These are phyloP conservation scores for Fraxinus greggii DNA, from an alignment of 305 asterid species.

Conservation along the genomic window DNA sequence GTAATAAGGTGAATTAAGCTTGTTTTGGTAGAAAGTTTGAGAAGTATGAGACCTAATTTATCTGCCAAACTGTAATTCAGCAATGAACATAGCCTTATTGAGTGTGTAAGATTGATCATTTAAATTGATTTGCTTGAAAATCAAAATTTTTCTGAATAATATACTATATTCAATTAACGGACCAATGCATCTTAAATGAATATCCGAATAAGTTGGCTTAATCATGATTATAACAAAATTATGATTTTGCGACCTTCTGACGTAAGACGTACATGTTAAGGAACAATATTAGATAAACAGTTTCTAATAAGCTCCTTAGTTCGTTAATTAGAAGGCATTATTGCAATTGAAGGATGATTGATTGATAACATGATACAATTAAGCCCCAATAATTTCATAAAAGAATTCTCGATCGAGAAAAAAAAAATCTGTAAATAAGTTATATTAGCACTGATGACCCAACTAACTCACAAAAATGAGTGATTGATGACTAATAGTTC, in stretches of 20 bases:
- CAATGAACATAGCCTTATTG: neutral
- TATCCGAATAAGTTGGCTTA: neutral
- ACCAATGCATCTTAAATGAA: neutral
- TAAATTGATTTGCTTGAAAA: neutral
- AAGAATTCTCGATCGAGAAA: neutral
- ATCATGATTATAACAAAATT: constrained; percentile 1
- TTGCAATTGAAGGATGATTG: neutral
- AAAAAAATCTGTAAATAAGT: neutral
- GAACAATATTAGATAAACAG: neutral
- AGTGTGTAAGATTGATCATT: neutral
- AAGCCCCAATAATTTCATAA: neutral
- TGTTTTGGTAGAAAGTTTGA: neutral
- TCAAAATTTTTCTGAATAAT: neutral
- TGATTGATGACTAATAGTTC: too few relatives aligned
- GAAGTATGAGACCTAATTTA: neutral
- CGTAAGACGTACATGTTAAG: neutral
- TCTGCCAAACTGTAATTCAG: neutral
- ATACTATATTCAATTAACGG: neutral
- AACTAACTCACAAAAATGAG: too few relatives aligned
- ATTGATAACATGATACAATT: neutral
- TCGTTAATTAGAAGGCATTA: neutral
- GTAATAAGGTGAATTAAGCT: constrained; percentile 14
- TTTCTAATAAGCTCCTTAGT: neutral
- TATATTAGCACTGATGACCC: too few relatives aligned
- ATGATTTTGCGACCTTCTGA: neutral